These are phyloP conservation scores for Beauveria pseudobassiana DNA, from an alignment of 2,329 filamentous ascomycete species.

Conservation along the genomic window DNA sequence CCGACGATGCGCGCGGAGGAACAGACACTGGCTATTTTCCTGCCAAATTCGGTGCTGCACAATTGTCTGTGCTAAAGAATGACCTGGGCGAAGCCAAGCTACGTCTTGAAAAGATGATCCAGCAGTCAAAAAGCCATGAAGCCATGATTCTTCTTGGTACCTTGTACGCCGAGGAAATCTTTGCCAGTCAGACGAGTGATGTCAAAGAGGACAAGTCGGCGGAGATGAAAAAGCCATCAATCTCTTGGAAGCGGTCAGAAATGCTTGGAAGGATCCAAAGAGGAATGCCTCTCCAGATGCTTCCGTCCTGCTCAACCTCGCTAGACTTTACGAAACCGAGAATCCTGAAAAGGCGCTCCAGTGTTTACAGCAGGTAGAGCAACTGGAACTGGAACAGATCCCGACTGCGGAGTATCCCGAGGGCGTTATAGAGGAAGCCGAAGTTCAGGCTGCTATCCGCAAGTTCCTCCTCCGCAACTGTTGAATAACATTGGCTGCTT, in stretches of 20 bases:
- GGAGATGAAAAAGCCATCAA: constrained; percentile 81
- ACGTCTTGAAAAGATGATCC: constrained; percentile 86
- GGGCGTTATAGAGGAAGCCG: constrained; percentile 47
- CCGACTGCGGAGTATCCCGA: constrained; percentile 60
- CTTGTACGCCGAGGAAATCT: constrained; percentile 90
- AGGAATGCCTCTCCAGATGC: constrained; percentile 75
- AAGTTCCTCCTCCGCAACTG: constrained; percentile 77
- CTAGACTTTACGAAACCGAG: constrained; percentile 80
- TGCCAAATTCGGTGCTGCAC: constrained; percentile 88
- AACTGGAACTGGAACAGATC: constrained; percentile 77
- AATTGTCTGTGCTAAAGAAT: constrained; percentile 75
- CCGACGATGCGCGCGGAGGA: constrained; percentile 86
- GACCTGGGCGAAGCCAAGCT: constrained; percentile 91
- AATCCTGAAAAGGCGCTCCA: constrained; percentile 85
- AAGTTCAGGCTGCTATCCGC: constrained; percentile 55
- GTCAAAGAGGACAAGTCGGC: constrained; percentile 79
- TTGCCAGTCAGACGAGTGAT: constrained; percentile 63
- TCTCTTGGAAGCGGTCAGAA: constrained; percentile 76
- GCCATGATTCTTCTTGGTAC: constrained; percentile 89
- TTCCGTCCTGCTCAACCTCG: constrained; percentile 83
- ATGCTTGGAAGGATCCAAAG: constrained; percentile 88
- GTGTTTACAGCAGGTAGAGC: constrained; percentile 85
- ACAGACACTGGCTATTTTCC: constrained; percentile 87
- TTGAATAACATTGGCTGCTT: constrained; percentile 98
- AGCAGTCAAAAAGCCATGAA: constrained; percentile 75